Base-by-base conservation (phyloP, 2,329 filamentous ascomycete genomes). In the Aureobasidium sp. region DNA sequence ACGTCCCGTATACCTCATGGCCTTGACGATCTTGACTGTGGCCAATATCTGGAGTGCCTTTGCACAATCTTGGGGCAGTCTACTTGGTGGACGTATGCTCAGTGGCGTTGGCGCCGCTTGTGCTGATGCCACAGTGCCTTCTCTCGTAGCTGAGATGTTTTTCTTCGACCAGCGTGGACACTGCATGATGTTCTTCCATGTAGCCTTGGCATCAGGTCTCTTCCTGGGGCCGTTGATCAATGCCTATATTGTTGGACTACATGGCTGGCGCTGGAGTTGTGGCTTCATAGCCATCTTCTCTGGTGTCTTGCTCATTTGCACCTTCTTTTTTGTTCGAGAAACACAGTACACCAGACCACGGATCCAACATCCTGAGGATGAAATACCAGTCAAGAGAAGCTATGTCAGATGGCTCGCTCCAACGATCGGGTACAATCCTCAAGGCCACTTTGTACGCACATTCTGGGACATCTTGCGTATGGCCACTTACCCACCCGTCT, bases 111-210 rank as follows among this genome's bases (percentile, higher is more conserved):
- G 65, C n/a, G 67, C 68, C 2, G 59, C 72, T 0, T 72, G 72
- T 21, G 73, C 72, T 1, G 72, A 75, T 65, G 74, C 73, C 3
- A 71, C 71, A 1, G 72, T 74, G 1, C 71, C 73, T 0, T 70
- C 70, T 10, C 69, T 72, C 0, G 74, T 74, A 1, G 68, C 69
- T 2, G 74, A 77, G 53, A 67, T 76, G 66, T 73, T 75, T 39
- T 68, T 66, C 36, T 63, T 69, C 9, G 67, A 74, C 21, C 67
- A 74, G 44, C 68, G 74, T 13, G 75, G 73, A 1, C 68, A 71
- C 41, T 71, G 69, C 41, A 67, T 76, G 67, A 75, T 76, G 73
- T 68, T 72, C 41, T 76, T 77, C 53, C 69, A 74, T 48, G 61
- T 75, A 9, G 71, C 73, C 7, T 62, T 76, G 50, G 69, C 71